These are phyloP conservation scores for Nothomitra cinnamomea DNA, from an alignment of 2,329 filamentous ascomycete species.

Conservation along the genomic window DNA sequence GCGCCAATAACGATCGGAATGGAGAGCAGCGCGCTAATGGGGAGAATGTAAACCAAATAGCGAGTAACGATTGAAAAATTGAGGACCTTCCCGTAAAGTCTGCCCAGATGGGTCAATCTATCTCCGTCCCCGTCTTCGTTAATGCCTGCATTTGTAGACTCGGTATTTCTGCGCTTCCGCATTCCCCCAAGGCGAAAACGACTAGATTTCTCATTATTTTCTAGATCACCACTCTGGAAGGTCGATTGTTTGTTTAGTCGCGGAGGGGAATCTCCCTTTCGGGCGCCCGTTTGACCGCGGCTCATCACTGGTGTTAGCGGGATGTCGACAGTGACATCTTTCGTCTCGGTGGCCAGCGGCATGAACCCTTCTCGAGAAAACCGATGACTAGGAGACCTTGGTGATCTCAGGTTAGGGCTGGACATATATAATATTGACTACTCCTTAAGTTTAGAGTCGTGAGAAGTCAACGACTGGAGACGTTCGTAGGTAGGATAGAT, in stretches of 20 bases:
- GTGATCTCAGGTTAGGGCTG: neutral
- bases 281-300: conserved; percentile 27
- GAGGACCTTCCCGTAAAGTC: conserved; percentile 41
- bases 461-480: too few relatives aligned
- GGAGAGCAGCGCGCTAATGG: conserved; percentile 38
- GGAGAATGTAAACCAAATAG: conserved; percentile 45
- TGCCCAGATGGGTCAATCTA: conserved; percentile 39
- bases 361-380: conserved; percentile 29
- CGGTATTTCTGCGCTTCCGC: conserved; percentile 18
- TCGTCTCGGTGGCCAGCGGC: conserved; percentile 18
- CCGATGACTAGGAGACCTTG: conserved; percentile 11
- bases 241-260: conserved; percentile 11
- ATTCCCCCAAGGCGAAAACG: conserved; percentile 22
- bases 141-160: conserved; percentile 15
- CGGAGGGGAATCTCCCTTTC: conserved; percentile 19
- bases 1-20: conserved; percentile 47
- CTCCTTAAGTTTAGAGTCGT: too few relatives aligned
- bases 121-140: conserved; percentile 31
- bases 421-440: neutral
- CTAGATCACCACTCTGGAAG: conserved; percentile 18
- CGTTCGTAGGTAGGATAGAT: too few relatives aligned
- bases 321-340: conserved; percentile 42
- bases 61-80: conserved; percentile 46
- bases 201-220: conserved; percentile 19
- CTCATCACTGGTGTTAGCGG: conserved; percentile 39